Conservation (phyloP, 108 stramenopile species). For the Conticribra guillardii region DNA sequence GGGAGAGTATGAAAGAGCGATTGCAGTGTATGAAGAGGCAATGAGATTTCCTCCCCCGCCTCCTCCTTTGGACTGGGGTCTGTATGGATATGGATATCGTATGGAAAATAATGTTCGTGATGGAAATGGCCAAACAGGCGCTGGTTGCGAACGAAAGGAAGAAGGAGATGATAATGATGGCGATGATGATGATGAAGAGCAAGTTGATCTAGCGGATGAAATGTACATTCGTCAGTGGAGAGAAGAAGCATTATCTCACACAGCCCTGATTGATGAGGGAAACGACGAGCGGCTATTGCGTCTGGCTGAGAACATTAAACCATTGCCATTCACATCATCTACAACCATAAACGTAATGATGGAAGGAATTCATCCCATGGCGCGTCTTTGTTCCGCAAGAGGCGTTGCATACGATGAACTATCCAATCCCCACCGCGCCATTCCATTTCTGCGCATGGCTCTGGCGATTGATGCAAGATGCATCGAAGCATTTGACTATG, state of each 20-base stretch:
- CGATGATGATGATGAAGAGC: constrained; percentile 10
- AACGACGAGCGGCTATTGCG: constrained; percentile 45
- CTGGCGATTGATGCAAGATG: constrained; percentile 68
- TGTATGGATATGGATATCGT: constrained; percentile 42
- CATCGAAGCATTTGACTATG: constrained; percentile 68
- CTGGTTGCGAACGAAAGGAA: too few relatives aligned
- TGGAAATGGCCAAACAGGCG: too few relatives aligned
- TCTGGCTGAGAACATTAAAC: constrained; percentile 16
- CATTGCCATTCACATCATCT: constrained; percentile 16
- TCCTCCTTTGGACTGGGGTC: constrained; percentile 31
- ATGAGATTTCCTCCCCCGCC: constrained; percentile 49
- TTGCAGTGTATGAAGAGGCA: constrained; percentile 34
- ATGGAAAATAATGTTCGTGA: neutral
- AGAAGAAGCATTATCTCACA: constrained; percentile 37
- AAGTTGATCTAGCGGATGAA: constrained; percentile 19
- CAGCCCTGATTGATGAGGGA: constrained; percentile 45
- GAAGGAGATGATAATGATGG: neutral
- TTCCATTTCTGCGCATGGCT: constrained; percentile 63
- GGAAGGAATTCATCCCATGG: constrained; percentile 66
- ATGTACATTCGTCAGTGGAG: constrained; percentile 39
- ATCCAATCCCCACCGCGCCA: constrained; percentile 72
- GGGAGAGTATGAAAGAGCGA: constrained; percentile 39
- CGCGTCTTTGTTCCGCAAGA: constrained; percentile 60
- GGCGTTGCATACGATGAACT: constrained; percentile 70
- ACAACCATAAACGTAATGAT: neutral